A percentile compares a stretch with the other conserved stretches of the same genome.
Evolutionary conservation across 306 rosid genomes (phyloP).

Genomic region (Ammopiptanthus mongolicus): DNA sequence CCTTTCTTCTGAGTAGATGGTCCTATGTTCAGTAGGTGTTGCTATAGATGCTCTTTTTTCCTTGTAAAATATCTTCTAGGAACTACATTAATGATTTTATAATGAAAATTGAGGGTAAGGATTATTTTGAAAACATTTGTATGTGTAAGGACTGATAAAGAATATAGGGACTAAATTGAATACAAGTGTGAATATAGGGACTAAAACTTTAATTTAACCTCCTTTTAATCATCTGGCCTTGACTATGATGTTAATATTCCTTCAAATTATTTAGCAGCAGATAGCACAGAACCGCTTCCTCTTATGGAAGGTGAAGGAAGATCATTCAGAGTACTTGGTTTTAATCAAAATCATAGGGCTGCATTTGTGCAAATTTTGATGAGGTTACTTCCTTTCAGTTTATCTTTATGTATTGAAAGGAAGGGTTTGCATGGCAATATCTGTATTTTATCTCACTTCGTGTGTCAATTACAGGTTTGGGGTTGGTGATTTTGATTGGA

Average conservation of each 20-base stretch:
- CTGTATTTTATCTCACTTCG: constrained; percentile 26
- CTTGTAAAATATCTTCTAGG: neutral
- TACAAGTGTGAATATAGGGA: neutral
- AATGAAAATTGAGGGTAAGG: neutral
- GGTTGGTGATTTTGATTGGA: constrained; percentile 91
- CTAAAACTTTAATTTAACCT: neutral
- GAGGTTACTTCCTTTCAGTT: constrained; percentile 54
- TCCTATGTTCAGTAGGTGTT: neutral
- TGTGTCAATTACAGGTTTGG: constrained; percentile 72
- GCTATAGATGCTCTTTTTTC: neutral
- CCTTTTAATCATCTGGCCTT: constrained; percentile 4
- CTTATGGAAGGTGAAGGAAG: constrained; percentile 99
- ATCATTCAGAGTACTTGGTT: constrained; percentile 94
- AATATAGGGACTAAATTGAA: neutral
- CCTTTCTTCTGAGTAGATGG: no score
- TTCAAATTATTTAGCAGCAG: constrained; percentile 47
- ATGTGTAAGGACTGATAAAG: neutral
- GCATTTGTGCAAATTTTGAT: constrained; percentile 89
- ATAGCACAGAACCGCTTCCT: constrained; percentile 78
- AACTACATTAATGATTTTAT: neutral
- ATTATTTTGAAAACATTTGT: neutral
- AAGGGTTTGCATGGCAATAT: constrained; percentile 16
- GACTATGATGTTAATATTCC: constrained; percentile 14
- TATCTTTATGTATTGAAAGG: constrained; percentile 18
- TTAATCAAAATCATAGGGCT: constrained; percentile 94